Percentiles rank a stretch among this genome's conserved stretches.
Evolutionary conservation across 73 alveolate genomes (phyloP).

Genomic region (Blepharisma japonicum): DNA sequence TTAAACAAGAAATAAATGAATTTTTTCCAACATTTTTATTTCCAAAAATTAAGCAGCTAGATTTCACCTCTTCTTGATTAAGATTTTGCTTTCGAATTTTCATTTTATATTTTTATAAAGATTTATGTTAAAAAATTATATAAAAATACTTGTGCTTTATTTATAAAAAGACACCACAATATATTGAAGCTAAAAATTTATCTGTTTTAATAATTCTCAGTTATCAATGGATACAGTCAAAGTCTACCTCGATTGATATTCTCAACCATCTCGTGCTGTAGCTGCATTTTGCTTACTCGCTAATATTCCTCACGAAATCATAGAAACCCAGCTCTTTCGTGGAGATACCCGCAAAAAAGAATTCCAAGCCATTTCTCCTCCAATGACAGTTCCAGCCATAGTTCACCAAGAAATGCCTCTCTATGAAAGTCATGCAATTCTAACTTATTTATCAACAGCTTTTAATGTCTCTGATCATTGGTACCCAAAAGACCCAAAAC

Average conservation of each 20-base stretch:
- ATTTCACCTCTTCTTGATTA: too few relatives aligned
- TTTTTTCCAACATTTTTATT: too few relatives aligned
- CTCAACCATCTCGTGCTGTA: constrained; percentile 62
- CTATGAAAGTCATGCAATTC: constrained; percentile 58
- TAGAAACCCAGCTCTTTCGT: constrained; percentile 35
- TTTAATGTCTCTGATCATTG: constrained; percentile 62
- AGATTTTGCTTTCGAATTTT: too few relatives aligned
- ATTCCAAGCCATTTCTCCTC: constrained; percentile 41
- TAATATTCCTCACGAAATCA: constrained; percentile 44
- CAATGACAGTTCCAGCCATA: constrained; percentile 55
- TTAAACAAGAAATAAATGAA: too few relatives aligned
- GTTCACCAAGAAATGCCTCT: constrained; percentile 40
- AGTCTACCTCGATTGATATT: background rate
- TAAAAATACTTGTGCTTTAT: too few relatives aligned
- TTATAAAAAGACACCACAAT: too few relatives aligned
- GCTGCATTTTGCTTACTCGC: constrained; percentile 45
- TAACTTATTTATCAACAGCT: constrained; percentile 45
- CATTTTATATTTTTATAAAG: too few relatives aligned
- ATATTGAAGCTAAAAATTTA: too few relatives aligned
- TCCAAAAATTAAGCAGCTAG: too few relatives aligned
- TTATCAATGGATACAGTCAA: too few relatives aligned
- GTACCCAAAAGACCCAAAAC: constrained; percentile 57
- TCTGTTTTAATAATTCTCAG: too few relatives aligned
- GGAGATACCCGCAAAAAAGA: constrained; percentile 38
- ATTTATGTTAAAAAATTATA: too few relatives aligned